phyloP scores from a whole-genome alignment of 495 filamentous ascomycete species.

The Hapsidospora chrysogenum region DNA sequence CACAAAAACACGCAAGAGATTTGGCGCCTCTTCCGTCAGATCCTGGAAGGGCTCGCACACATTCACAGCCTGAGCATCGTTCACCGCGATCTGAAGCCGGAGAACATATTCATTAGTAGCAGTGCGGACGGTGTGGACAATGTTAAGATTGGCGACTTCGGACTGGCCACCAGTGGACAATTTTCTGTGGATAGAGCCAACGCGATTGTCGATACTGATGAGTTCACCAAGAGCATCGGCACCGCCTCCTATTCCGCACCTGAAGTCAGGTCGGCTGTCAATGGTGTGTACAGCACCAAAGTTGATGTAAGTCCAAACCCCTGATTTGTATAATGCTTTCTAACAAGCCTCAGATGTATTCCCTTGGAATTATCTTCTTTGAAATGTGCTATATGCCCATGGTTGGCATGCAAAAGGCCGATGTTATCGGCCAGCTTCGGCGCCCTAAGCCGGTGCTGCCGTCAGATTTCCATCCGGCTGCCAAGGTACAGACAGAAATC shows the following conservation, averaged over 20 bases:
- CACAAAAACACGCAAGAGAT: slow-evolving; percentile 54
- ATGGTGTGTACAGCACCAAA: slow-evolving; percentile 73
- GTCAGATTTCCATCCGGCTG: slow-evolving; percentile 52
- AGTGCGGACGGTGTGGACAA: slow-evolving; percentile 58
- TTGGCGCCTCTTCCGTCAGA: slow-evolving; percentile 85
- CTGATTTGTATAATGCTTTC: background rate
- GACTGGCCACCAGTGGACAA: slow-evolving; percentile 78
- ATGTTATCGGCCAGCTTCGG: slow-evolving; percentile 54
- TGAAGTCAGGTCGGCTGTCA: slow-evolving; percentile 59
- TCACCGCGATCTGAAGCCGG: slow-evolving; percentile 93
- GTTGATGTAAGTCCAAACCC: slow-evolving; percentile 51
- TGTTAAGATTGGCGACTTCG: slow-evolving; percentile 92
- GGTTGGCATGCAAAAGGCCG: slow-evolving; percentile 76
- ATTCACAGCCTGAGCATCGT: slow-evolving; percentile 87
- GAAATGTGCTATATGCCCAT: slow-evolving; percentile 83
- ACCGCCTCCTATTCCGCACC: slow-evolving; percentile 91
- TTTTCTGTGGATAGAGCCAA: slow-evolving; percentile 45
- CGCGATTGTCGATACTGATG: slow-evolving; percentile 28
- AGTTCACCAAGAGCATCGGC: slow-evolving; percentile 75
- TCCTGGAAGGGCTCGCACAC: slow-evolving; percentile 78
- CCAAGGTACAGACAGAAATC: slow-evolving; percentile 56
- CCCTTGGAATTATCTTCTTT: slow-evolving; percentile 91
- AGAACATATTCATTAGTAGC: slow-evolving; percentile 76
- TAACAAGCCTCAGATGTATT: slow-evolving; percentile 56
- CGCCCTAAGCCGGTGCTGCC: slow-evolving; percentile 54